A percentile compares a stretch with the other conserved stretches of the same genome.
Evolutionary conservation across 371 early-diverging fungal species (phyloP).

Genomic region (Mucor racemosus): DNA sequence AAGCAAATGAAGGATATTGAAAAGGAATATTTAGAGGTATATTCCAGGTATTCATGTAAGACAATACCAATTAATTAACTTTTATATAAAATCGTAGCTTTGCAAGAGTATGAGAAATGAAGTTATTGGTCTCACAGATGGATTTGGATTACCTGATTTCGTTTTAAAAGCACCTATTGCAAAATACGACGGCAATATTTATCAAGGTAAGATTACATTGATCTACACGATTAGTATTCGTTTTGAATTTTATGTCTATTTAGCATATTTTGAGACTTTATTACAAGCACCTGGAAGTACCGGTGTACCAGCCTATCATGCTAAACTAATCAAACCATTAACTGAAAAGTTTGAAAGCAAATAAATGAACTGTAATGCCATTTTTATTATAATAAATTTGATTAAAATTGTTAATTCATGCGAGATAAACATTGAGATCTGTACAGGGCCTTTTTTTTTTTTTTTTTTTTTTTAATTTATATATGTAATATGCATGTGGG

Average conservation of each 20-base stretch:
- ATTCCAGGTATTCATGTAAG: not conserved
- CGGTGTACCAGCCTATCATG: conserved; percentile 41
- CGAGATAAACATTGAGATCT: not conserved
- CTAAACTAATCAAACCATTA: conserved; percentile 45
- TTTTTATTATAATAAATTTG: not conserved
- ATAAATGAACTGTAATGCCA: not conserved
- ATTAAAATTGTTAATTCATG: not conserved
- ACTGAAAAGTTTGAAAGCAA: conserved; percentile 22
- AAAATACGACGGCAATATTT: conserved; percentile 67
- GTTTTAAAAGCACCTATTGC: conserved; percentile 71
- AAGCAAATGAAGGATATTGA: conserved; percentile 52
- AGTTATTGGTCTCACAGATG: conserved; percentile 66
- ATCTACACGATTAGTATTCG: not conserved
- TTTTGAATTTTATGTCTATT: not conserved
- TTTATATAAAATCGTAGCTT: not conserved
- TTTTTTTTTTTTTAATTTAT: too few species aligned
- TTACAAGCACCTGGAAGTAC: conserved; percentile 39
- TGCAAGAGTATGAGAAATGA: conserved; percentile 61
- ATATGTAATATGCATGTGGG: not conserved
- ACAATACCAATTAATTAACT: not conserved
- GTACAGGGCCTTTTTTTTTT: too few species aligned
- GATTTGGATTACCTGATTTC: conserved; percentile 68
- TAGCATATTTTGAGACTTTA: conserved; percentile 52
- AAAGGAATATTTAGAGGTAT: conserved; percentile 46
- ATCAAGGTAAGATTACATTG: conserved; percentile 38